Evolutionary conservation across 176 grass and related monocot genomes (phyloP).

Genomic region (Poa annua): DNA sequence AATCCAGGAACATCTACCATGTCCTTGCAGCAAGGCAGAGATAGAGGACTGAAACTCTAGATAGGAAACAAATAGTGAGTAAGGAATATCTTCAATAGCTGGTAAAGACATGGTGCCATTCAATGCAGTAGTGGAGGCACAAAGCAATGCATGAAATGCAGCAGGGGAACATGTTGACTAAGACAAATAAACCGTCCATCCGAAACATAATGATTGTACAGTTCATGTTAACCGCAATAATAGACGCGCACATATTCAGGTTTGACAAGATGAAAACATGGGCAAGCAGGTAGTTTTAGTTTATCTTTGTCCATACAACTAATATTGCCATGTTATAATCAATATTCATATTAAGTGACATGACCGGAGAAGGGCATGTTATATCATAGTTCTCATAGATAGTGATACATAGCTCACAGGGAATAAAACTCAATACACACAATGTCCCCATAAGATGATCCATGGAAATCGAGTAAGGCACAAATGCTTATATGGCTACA

Average conservation of each 20-base stretch:
- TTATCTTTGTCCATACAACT: background rate
- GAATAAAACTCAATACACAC: background rate
- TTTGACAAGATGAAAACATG: background rate
- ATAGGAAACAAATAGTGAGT: too few species aligned
- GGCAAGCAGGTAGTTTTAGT: background rate
- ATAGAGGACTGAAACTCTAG: too few species aligned
- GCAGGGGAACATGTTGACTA: too few species aligned
- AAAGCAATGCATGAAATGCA: background rate
- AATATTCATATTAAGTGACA: constrained; percentile 20
- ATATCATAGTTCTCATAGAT: background rate
- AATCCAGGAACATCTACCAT: too few species aligned
- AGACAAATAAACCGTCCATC: background rate
- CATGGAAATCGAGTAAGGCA: too few species aligned
- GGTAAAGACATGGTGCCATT: too few species aligned
- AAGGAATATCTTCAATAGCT: too few species aligned
- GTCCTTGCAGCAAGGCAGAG: too few species aligned
- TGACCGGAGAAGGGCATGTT: background rate
- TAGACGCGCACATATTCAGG: background rate
- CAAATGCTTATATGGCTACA: too few species aligned
- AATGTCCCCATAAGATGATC: background rate
- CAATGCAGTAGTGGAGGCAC: background rate
- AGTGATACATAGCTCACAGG: background rate
- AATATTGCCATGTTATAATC: background rate
- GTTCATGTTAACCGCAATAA: background rate
- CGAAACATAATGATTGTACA: background rate